Base-by-base conservation (phyloP, 495 filamentous ascomycete species). In the Penicillium parvum region DNA sequence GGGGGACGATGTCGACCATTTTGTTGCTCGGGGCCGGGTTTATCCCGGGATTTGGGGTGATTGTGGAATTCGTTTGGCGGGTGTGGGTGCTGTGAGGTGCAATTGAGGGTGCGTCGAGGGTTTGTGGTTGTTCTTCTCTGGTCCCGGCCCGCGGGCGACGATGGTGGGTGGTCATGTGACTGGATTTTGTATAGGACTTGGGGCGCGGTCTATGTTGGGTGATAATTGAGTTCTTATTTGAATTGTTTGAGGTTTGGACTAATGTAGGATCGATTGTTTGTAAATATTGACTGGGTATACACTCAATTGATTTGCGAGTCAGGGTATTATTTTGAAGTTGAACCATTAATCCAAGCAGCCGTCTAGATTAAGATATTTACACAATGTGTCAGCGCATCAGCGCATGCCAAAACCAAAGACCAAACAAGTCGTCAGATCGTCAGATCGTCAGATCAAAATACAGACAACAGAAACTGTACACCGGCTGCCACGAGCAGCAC, bases 1-100 rank as follows among this genome's bases (percentile, higher is more conserved):
- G 60, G 43, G 71, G 71, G 60, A 73, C 57, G 49, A 73, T 72
- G 68, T 74, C 71, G 64, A 74, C 71, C 71, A 74, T 74, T 60
- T 67, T 68, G 38, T 22, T 8, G 43, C 25, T 37, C 22, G 7
- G 9, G 15, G 23, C 16, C 5, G 27, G 32, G 26, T 8, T 19
- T 21, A 12, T n/a, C 39, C 9, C 27, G n/a, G 4, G 17, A 11
- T 39, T 20, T 17, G 32, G 29, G 32, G 14, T 20, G 17, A 25
- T 32, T 26, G 20, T 21, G 1, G 27, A 11, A 22, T 25, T 37
- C 20, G n/a, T 15, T 23, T 32, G n/a, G 27, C 10, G 14, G n/a
- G 16, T 4, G 8, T 27, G 22, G 14, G n/a, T 32, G 15, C 9
- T 7, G 30, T 29, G 32, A 22, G 22, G 32, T n/a, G 14, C 6